A percentile compares a stretch with the other conserved stretches of the same genome.
Evolutionary conservation across 805 yeast genomes (phyloP).

Genomic region (Cyberlindnera misumaiensis): DNA sequence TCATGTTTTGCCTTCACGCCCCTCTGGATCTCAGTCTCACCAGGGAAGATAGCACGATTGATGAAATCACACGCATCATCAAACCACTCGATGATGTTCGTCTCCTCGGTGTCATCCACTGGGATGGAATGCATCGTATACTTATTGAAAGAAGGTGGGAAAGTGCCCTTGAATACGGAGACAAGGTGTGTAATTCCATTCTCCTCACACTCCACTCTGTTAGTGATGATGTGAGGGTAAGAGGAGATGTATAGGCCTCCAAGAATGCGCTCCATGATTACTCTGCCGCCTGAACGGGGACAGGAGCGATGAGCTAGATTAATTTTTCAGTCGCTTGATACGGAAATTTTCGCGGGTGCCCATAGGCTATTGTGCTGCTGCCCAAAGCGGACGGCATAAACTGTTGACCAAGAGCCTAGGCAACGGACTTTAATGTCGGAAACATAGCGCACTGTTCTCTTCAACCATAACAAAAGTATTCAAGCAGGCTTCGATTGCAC

Average conservation of each 20-base stretch:
- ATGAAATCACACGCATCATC: slow-evolving; percentile 61
- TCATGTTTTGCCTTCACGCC: slow-evolving; percentile 29
- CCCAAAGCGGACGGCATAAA: too few relatives aligned
- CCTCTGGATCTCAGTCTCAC: slow-evolving; percentile 23
- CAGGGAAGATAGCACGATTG: slow-evolving; percentile 50
- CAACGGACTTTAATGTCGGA: too few relatives aligned
- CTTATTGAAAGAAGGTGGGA: slow-evolving; percentile 45
- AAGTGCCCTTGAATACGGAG: slow-evolving; percentile 58
- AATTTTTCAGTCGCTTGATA: too few relatives aligned
- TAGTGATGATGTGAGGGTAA: slow-evolving; percentile 53
- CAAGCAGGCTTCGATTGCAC: too few relatives aligned
- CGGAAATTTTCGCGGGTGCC: too few relatives aligned
- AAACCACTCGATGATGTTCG: slow-evolving; percentile 59
- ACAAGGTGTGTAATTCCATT: slow-evolving; percentile 64
- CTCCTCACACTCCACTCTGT: slow-evolving; percentile 41
- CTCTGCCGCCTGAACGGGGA: too few relatives aligned
- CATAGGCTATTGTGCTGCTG: too few relatives aligned
- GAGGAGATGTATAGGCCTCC: slow-evolving; percentile 78
- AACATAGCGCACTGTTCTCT: too few relatives aligned
- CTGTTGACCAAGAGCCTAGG: too few relatives aligned
- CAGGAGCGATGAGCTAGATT: too few relatives aligned
- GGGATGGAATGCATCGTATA: slow-evolving; percentile 56
- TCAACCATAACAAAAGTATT: too few relatives aligned
- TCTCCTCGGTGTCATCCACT: slow-evolving; percentile 63
- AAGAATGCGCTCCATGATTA: slow-evolving; percentile 46